Percentiles rank a stretch among this genome's conserved stretches.
Conservation (phyloP, 495 filamentous ascomycete species). For the Tuber borchii region DNA sequence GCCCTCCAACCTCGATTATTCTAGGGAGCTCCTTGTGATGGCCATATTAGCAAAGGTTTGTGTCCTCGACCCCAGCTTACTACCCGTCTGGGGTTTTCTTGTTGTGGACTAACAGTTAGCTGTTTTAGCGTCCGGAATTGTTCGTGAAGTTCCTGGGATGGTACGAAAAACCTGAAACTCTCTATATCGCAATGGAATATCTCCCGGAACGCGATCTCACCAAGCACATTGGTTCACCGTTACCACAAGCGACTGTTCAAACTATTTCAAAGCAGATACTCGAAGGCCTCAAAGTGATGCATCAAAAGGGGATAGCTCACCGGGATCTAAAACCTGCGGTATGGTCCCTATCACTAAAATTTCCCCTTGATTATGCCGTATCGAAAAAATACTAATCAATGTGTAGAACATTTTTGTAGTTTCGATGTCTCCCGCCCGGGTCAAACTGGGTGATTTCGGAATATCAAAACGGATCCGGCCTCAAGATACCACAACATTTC, state of each 20-base stretch:
- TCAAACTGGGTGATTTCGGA: conserved; percentile 27
- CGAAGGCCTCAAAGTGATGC: conserved; percentile 19
- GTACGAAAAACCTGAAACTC: neutral
- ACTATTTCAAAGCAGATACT: conserved; percentile 12
- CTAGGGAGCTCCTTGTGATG: neutral
- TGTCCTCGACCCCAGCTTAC: neutral
- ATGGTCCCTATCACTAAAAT: neutral
- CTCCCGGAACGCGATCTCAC: conserved; percentile 7
- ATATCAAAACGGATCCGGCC: conserved; percentile 12
- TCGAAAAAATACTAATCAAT: neutral
- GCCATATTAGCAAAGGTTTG: neutral
- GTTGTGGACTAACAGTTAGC: neutral
- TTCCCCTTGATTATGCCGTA: conserved; percentile 49
- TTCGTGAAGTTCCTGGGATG: conserved; percentile 15
- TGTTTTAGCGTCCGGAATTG: conserved; percentile 1
- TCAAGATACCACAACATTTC: conserved; percentile 4
- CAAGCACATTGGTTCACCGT: neutral
- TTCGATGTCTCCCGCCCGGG: conserved; percentile 9
- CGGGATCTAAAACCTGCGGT: conserved; percentile 17
- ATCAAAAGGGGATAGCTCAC: conserved; percentile 14
- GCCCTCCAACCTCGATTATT: neutral
- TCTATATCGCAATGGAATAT: conserved; percentile 23
- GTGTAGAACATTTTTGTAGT: conserved; percentile 16
- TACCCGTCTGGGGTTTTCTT: neutral
- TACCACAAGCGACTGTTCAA: neutral